These are phyloP conservation scores for Porcisia hertigi DNA, from an alignment of 208 protist genomes.

Conservation along the genomic window DNA sequence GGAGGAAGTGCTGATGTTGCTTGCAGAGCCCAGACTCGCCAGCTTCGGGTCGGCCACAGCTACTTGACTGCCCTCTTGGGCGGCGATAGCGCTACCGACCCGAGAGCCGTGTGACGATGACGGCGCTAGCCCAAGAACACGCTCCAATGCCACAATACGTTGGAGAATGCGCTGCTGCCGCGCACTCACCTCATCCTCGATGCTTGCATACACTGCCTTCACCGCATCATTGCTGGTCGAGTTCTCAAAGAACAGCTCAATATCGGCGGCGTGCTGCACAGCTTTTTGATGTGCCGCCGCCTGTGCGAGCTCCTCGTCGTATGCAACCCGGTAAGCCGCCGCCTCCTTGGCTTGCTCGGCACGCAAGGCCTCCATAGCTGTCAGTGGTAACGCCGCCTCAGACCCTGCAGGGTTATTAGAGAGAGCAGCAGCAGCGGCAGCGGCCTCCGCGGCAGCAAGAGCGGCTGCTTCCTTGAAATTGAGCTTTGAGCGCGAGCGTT, in stretches of 20 bases:
- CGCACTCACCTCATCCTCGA: constrained; percentile 52
- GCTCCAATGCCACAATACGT: constrained; percentile 72
- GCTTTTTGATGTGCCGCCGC: constrained; percentile 36
- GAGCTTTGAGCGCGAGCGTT: constrained; percentile 1
- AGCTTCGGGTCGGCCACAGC: background rate
- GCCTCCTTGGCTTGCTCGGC: constrained; percentile 52
- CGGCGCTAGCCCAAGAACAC: constrained; percentile 41
- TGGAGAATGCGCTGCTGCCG: constrained; percentile 73
- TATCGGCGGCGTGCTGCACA: constrained; percentile 54
- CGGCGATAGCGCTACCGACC: background rate
- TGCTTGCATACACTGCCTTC: constrained; percentile 62
- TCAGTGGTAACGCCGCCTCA: constrained; percentile 14
- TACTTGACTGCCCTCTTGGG: background rate
- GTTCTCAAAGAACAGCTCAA: constrained; percentile 72
- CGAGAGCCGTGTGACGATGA: background rate
- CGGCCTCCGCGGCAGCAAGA: background rate
- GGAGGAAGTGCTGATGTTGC: background rate
- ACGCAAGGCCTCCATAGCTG: constrained; percentile 36
- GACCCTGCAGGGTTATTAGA: constrained; percentile 1
- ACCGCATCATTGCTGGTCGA: constrained; percentile 52
- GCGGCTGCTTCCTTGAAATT: constrained; percentile 6
- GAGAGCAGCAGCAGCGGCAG: constrained; percentile 2
- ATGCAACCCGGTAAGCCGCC: constrained; percentile 29
- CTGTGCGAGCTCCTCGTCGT: constrained; percentile 46
- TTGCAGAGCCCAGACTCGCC: background rate